Conservation (phyloP, 345 rosid genomes). For the Salix viminalis region DNA sequence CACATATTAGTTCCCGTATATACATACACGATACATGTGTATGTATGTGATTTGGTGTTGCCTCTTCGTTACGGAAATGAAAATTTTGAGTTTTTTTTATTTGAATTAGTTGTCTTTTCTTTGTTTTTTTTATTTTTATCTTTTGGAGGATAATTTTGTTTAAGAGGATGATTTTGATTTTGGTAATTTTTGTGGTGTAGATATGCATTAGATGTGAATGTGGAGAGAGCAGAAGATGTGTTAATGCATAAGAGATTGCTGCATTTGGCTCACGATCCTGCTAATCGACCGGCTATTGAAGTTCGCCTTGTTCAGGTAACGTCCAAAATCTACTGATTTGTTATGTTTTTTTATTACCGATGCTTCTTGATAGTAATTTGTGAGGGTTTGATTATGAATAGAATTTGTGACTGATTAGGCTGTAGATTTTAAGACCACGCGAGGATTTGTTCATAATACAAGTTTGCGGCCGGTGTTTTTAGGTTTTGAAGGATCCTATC, state of each 20-base stretch:
- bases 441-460: background rate
- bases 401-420: background rate
- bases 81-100: background rate
- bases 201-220: slow-evolving; percentile 96
- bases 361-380: background rate
- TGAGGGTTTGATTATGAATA: background rate
- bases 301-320: slow-evolving; percentile 73
- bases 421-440: background rate
- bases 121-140: background rate
- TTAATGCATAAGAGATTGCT: slow-evolving; percentile 69
- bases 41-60: background rate
- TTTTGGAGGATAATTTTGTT: background rate
- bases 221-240: slow-evolving; percentile 94
- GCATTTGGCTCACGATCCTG: slow-evolving; percentile 54
- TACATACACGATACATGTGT: background rate
- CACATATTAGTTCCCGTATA: background rate
- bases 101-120: background rate
- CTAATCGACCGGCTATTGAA: slow-evolving; percentile 52
- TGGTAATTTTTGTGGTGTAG: slow-evolving; percentile 29
- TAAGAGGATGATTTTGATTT: background rate
- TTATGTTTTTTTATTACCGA: background rate
- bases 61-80: background rate
- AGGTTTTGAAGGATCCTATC: too few species aligned
- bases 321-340: background rate
- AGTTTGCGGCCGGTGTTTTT: background rate